Base-by-base conservation (phyloP, 371 early-diverging fungal genomes). In the Lichtheimia hyalospora region DNA sequence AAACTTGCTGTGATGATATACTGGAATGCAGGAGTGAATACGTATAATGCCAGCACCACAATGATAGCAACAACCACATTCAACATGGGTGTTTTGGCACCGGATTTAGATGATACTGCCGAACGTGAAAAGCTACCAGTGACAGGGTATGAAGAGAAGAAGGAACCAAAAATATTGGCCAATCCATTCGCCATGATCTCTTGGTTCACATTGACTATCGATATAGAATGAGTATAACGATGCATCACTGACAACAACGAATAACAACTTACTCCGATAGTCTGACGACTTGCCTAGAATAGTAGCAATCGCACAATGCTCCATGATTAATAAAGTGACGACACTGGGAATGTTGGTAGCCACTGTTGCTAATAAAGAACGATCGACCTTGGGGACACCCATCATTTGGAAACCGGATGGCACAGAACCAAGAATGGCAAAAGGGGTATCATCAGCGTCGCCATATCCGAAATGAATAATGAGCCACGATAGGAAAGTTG, bases 91-190 rank as follows among this genome's bases (percentile, higher is more conserved):
- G 94, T 87, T 21, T 86, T 77, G 10, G 86, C 85, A 0, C 91
- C 91, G 5, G 84, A 80, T 52, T 81, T 82, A 57, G 79, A 79
- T 70, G 91, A 91, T 67, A 94, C 86, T 39, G 93, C 91, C 0
- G 92, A 86, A 28, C 96, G 87, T 2, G 92, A 90, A 70, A 96
- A 94, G 4, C 93, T 90, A 40, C 94, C 95, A 25, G 94, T 92
- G 0, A 88, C 84, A 14, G 94, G 89, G 70, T 85, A 92, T 3
- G 89, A 88, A 46, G 88, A 85, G 68, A 95, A 88, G 78, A 94
- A 93, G 15, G 91, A 83, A 1, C 88, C 90, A 56, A 89, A 66
- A 18, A 93, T 61, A 71, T 95, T 95, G 28, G 89, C 77, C 27
- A 88, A 27, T n/a, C 95, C 95, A 34, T 92, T 75, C 3, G 95